Base-by-base conservation (phyloP, 2,329 filamentous ascomycete species). In the Coniochaeta sp. region DNA sequence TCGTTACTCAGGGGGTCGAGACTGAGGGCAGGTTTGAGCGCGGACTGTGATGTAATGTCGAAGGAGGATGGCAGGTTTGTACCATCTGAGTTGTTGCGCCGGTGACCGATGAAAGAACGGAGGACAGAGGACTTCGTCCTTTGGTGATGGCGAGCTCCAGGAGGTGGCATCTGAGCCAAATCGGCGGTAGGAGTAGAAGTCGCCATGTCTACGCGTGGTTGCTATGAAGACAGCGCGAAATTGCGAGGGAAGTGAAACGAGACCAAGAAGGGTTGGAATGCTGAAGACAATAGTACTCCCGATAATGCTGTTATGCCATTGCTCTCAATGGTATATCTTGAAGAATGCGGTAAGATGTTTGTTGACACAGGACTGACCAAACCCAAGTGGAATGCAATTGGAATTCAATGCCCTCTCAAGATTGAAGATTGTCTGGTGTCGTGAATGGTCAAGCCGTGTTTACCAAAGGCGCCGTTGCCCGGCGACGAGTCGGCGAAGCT, bases 121-220 rank as follows among this genome's bases (percentile, higher is more conserved):
- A 80, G 61, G 33, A 78, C 73, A 16, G 71, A 76, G 2, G 76
- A 76, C 61, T 73, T 78, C 53, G 73, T 68, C 40, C 73, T 65
- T 49, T 73, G 70, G 55, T 74, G 70, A 50, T 54, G 54, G 14
- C 50, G 16, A 46, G 50, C 20, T 28, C 48, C 40, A 49, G 35
- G 42, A 7, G 48, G 9, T 14, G 45, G 45, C 13, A 28, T 6
- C 13, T 16, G 9, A 13, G 3, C 26, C 4, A 31, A 4, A 22
- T 48, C 45, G 8, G 10, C 24, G 6, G 28, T 12, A 28, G 27
- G 26, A n/a, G 9, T 28, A n/a, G 24, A n/a, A 2, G 26, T 31
- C 8, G 45, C 45, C 45, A 48, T 48, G 24, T 12, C 26, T 20
- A n/a, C n/a, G 28, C 24, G 5, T 3, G 20, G 18, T 27, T 27